A percentile compares a stretch with the other conserved stretches of the same genome.
phyloP scores from a whole-genome alignment of 2,329 filamentous ascomycete genomes.

The Alternaria hordeiaustralica region DNA sequence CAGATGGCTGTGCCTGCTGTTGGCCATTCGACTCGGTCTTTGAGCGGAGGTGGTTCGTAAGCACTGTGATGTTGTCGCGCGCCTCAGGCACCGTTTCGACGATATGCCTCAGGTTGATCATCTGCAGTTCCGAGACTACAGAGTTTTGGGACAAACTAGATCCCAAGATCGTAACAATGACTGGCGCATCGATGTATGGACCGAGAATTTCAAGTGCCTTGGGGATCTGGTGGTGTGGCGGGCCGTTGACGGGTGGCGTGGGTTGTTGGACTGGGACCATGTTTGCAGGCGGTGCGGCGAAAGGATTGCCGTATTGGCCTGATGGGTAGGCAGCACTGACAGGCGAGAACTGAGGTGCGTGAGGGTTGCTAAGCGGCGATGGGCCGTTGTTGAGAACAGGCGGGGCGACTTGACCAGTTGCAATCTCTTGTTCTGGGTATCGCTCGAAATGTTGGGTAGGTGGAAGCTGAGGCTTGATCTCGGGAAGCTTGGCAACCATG shows the following conservation, averaged over 20 bases:
- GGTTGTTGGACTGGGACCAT: slow-evolving; percentile 15
- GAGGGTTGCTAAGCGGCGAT: slow-evolving; percentile 40
- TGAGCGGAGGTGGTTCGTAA: slow-evolving; percentile 29
- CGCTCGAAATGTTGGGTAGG: slow-evolving; percentile 36
- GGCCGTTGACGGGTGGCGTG: slow-evolving; percentile 15
- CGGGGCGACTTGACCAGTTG: slow-evolving; percentile 20
- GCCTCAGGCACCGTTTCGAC: slow-evolving; percentile 70
- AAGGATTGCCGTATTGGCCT: slow-evolving; percentile 31
- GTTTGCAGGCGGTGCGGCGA: slow-evolving; percentile 19
- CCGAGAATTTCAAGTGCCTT: slow-evolving; percentile 52
- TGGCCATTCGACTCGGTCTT: slow-evolving; percentile 14
- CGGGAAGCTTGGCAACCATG: slow-evolving; percentile 70
- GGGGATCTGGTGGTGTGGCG: slow-evolving; percentile 42
- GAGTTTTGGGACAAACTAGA: slow-evolving; percentile 36
- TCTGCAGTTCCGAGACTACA: slow-evolving; percentile 61
- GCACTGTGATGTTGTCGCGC: slow-evolving; percentile 60
- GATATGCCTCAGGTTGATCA: slow-evolving; percentile 74
- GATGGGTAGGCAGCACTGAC: slow-evolving; percentile 34
- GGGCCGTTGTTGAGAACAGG: slow-evolving; percentile 32
- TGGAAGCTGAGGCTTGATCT: slow-evolving; percentile 40
- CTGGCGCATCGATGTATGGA: slow-evolving; percentile 50
- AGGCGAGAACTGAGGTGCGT: slow-evolving; percentile 44
- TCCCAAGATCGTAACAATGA: slow-evolving; percentile 49
- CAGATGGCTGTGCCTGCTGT: slow-evolving; percentile 7
- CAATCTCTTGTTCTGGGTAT: slow-evolving; percentile 23